These are phyloP conservation scores for Saccharomyces mikatae DNA, from an alignment of 805 yeast species.

Conservation along the genomic window DNA sequence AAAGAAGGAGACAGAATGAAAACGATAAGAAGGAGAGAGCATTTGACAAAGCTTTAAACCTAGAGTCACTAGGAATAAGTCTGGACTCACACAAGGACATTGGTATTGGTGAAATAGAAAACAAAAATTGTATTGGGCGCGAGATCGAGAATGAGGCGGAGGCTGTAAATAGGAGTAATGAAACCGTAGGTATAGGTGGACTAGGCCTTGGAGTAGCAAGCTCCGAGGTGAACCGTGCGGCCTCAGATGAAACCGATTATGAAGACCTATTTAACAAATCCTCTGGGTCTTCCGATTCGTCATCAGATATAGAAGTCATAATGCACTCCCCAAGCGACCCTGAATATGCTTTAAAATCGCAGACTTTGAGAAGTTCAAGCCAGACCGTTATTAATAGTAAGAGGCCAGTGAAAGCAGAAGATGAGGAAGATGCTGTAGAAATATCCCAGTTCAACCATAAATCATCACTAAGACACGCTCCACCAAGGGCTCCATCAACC, in stretches of 20 bases:
- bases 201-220: background rate
- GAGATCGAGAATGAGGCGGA: background rate
- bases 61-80: constrained; percentile 16
- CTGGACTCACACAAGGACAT: background rate
- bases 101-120: background rate
- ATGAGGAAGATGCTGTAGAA: background rate
- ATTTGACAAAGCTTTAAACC: constrained; percentile 1
- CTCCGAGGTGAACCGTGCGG: background rate
- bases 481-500: constrained; percentile 23
- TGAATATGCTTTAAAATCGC: background rate
- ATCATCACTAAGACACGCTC: constrained; percentile 14
- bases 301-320: constrained; percentile 15
- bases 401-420: background rate
- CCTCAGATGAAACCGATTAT: background rate
- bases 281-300: background rate
- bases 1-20: constrained; percentile 24
- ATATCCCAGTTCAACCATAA: background rate
- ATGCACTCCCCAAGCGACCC: constrained; percentile 10
- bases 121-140: background rate
- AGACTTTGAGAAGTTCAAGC: constrained; percentile 2
- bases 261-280: background rate
- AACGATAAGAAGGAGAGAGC: background rate
- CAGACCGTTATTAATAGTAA: constrained; percentile 2
- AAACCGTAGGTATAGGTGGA: background rate
- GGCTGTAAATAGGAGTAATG: background rate